Conservation (phyloP, 352 stramenopile species). For the Phytophthora sp. region DNA sequence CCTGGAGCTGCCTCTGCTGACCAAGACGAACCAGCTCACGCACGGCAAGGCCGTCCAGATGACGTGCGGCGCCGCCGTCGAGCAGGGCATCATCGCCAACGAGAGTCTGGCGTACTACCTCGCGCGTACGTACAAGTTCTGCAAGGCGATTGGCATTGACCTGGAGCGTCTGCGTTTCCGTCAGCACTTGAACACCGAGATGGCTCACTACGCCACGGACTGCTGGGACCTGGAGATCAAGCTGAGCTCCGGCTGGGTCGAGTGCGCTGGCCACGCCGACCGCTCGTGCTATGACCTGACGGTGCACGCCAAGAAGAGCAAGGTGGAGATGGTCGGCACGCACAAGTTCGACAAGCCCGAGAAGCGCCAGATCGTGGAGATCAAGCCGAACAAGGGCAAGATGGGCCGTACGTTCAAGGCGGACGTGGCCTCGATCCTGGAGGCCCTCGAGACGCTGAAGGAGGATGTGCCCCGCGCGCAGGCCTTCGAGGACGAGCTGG, state of each 20-base stretch:
- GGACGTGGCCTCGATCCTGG: slow-evolving; percentile 85
- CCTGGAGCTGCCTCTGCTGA: slow-evolving; percentile 90
- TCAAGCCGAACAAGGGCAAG: slow-evolving; percentile 97
- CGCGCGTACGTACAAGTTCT: slow-evolving; percentile 96
- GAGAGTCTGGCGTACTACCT: slow-evolving; percentile 99
- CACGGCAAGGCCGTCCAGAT: slow-evolving; percentile 96
- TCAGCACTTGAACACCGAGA: slow-evolving; percentile 99
- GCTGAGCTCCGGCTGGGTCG: slow-evolving; percentile 97
- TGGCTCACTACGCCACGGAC: slow-evolving; percentile 99
- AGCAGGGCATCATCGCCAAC: slow-evolving; percentile 96
- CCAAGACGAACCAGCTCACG: slow-evolving; percentile 95
- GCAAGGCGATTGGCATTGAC: slow-evolving; percentile 95
- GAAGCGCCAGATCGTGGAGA: slow-evolving; percentile 93
- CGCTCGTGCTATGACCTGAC: slow-evolving; percentile 98
- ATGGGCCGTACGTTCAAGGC: slow-evolving; percentile 97
- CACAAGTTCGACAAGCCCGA: slow-evolving; percentile 93
- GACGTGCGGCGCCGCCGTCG: slow-evolving; percentile 92
- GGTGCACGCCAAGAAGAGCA: slow-evolving; percentile 88
- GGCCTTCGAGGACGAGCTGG: slow-evolving; percentile 93
- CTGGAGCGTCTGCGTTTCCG: slow-evolving; percentile 95
- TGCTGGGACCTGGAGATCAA: slow-evolving; percentile 99
- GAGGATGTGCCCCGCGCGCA: slow-evolving; percentile 88
- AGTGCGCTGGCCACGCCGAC: slow-evolving; percentile 99
- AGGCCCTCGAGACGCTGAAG: slow-evolving; percentile 82
- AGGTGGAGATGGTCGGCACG: slow-evolving; percentile 89